Base-by-base conservation (phyloP, 73 alveolate species). In the Paramecium tetraurelia region DNA sequence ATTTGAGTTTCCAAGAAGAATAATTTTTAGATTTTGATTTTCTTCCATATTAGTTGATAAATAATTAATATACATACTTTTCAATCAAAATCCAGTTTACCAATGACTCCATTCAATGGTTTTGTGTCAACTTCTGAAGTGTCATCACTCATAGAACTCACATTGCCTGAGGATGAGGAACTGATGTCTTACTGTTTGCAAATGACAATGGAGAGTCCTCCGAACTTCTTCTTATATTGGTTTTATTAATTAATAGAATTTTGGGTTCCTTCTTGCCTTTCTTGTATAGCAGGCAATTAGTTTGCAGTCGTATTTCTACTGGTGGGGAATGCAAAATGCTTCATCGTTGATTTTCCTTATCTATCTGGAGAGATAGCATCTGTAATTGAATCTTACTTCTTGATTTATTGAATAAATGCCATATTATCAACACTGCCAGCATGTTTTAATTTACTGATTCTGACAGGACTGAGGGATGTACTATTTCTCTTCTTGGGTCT, bases 161-260 rank as follows among this genome's bases (percentile, higher is more conserved):
- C 75, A 80, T 80, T 80, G 2, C 90, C 90, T 80, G 90, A 80
- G 10, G 90, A 80, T n/a, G 68, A 38, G 24, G 90, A 75, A 33
- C 35, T 44, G 18, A 21, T 22, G 2, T 44, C 46, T 80, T 43
- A 22, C 43, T 80, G n/a, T 46, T 80, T 46, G 43, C 38, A 22
- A 14, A 72, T 72, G 16, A 33, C 59, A 72, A 33, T 36, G 6
- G 86, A 72, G 5, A 72, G 86, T 72, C 86, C 84, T 63, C 50
- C 50, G 31, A 27, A 63, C 21, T 31, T 63, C n/a, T 33, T 63
- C 46, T 63, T 22, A 63, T 11, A 63, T 33, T 63, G 7, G 16
- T 63, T 63, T 63, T 63, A 63, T 31, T 63, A 29, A 35, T 9
- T 38, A 20, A 72, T 72, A 31, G 86, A 36, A 72, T 27, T 72